Conservation (phyloP, 495 filamentous ascomycete genomes). For the Hyaloscypha hepaticicola region DNA sequence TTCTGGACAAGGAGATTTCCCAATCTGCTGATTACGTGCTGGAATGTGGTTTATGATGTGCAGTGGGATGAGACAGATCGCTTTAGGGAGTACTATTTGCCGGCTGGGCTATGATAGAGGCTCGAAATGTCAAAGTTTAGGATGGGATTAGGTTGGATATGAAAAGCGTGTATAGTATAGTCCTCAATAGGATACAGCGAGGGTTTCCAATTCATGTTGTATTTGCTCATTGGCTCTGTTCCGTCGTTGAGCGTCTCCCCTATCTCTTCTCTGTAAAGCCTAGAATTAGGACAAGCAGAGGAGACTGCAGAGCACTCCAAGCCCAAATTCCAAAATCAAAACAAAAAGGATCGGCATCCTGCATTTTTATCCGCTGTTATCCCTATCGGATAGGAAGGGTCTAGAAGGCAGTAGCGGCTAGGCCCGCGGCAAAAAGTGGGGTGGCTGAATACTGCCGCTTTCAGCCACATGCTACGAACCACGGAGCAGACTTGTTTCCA, state of each 20-base stretch:
- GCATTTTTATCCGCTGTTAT: background rate
- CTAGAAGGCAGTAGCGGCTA: background rate
- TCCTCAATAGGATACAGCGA: background rate
- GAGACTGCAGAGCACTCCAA: no score
- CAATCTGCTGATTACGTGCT: constrained; percentile 76
- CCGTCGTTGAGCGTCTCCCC: no score
- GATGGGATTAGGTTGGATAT: background rate
- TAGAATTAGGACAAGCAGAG: no score
- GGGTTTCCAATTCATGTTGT: background rate
- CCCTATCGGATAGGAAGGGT: background rate
- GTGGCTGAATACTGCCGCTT: background rate
- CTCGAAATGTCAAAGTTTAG: background rate
- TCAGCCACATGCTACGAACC: background rate
- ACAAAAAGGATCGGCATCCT: background rate
- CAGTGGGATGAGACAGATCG: constrained; percentile 64
- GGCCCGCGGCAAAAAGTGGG: background rate
- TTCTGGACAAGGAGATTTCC: constrained; percentile 88
- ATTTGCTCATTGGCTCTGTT: no score
- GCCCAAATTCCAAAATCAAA: background rate
- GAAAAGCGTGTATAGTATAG: background rate
- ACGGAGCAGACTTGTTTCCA: no score
- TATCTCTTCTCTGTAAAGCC: background rate
- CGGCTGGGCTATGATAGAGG: constrained; percentile 15
- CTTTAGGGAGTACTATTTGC: constrained; percentile 69
- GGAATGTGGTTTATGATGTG: constrained; percentile 66